phyloP scores from a whole-genome alignment of 1,284 basidiomycete species.

The Marasmius tenuissimus region DNA sequence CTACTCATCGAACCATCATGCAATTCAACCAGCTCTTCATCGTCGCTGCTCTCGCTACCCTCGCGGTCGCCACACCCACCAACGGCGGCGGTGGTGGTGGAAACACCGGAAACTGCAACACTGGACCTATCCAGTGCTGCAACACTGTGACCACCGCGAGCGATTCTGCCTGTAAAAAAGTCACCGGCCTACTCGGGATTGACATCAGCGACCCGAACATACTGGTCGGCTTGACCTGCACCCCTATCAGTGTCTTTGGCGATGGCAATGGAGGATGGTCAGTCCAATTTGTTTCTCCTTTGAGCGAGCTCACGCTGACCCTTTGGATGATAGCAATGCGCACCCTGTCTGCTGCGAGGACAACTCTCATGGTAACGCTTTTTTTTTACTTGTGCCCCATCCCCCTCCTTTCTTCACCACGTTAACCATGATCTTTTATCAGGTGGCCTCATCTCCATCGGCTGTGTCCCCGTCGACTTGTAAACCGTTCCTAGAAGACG shows the following conservation, averaged over 20 bases:
- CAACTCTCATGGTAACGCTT: constrained; percentile 5
- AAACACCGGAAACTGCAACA: neutral
- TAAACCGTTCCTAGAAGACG: no score
- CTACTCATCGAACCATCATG: neutral
- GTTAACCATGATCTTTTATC: neutral
- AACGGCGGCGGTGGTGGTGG: neutral
- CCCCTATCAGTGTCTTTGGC: constrained; percentile 19
- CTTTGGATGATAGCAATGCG: constrained; percentile 17
- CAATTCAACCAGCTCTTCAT: constrained; percentile 5
- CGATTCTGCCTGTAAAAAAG: neutral
- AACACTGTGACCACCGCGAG: constrained; percentile 13
- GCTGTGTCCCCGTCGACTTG: neutral
- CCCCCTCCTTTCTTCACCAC: neutral
- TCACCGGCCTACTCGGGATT: constrained; percentile 24
- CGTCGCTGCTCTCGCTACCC: constrained; percentile 11
- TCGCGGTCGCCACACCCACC: constrained; percentile 12
- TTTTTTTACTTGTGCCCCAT: neutral
- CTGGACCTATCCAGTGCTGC: constrained; percentile 23
- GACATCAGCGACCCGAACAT: constrained; percentile 14
- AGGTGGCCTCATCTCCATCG: neutral
- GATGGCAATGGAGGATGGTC: neutral
- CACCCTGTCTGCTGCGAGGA: constrained; percentile 13
- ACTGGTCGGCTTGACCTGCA: constrained; percentile 19
- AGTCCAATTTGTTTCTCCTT: neutral
- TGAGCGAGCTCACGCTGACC: neutral